Conservation (phyloP, 805 yeast genomes). For the Zygosaccharomyces bailii region DNA sequence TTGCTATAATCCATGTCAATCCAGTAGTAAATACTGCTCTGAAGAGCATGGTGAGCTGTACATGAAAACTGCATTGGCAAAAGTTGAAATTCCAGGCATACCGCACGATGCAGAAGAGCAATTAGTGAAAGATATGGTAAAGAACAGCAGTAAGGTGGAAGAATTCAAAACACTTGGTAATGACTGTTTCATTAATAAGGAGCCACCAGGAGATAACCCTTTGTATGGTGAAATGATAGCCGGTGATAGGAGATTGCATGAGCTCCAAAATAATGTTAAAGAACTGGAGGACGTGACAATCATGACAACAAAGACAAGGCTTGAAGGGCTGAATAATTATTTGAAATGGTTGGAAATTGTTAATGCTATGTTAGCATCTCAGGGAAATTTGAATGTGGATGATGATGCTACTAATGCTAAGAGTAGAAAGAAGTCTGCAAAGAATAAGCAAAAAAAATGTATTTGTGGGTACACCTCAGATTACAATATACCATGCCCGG, state of each 20-base stretch:
- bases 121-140: slow-evolving; percentile 11
- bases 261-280: slow-evolving; percentile 15
- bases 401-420: slow-evolving; percentile 6
- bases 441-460: slow-evolving; percentile 16
- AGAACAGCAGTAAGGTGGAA: slow-evolving; percentile 5
- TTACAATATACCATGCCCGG: slow-evolving; percentile 17
- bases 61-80: slow-evolving; percentile 15
- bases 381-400: neutral
- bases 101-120: slow-evolving; percentile 6
- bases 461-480: slow-evolving; percentile 32
- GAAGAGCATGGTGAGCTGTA: slow-evolving; percentile 59
- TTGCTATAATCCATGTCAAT: slow-evolving; percentile 43
- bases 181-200: slow-evolving; percentile 19
- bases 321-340: slow-evolving; percentile 20
- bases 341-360: slow-evolving; percentile 35
- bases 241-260: slow-evolving; percentile 19
- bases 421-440: slow-evolving; percentile 18
- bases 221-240: slow-evolving; percentile 19
- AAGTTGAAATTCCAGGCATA: slow-evolving; percentile 13
- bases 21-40: slow-evolving; percentile 66
- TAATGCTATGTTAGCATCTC: slow-evolving; percentile 17
- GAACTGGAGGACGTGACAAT: slow-evolving; percentile 17
- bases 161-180: slow-evolving; percentile 25
- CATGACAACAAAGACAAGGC: slow-evolving; percentile 14
- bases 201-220: slow-evolving; percentile 15